Evolutionary conservation across 2,329 filamentous ascomycete genomes (phyloP).

Genomic region (Gremmenia infestans): DNA sequence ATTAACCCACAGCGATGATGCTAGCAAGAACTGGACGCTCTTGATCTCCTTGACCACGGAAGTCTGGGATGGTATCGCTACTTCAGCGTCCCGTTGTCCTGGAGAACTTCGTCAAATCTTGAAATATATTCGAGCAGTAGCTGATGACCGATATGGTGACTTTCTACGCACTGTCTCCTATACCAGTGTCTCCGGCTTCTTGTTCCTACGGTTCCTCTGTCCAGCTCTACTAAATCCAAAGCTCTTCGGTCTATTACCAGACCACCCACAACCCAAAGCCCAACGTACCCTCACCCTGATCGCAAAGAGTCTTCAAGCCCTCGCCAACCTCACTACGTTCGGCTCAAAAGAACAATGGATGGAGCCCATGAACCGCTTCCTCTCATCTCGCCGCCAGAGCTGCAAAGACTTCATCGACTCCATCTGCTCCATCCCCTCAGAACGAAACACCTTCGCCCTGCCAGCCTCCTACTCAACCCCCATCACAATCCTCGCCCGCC

Average conservation of each 20-base stretch:
- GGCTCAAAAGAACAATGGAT: constrained; percentile 98
- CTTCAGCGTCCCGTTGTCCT: constrained; percentile 70
- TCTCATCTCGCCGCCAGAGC: constrained; percentile 67
- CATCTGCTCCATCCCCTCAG: constrained; percentile 76
- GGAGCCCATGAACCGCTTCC: constrained; percentile 94
- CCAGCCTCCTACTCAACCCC: constrained; percentile 90
- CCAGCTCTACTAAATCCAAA: constrained; percentile 95
- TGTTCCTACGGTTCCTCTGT: constrained; percentile 93
- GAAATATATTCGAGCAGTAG: constrained; percentile 85
- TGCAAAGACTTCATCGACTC: constrained; percentile 86
- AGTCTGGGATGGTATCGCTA: constrained; percentile 78
- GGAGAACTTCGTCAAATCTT: constrained; percentile 79
- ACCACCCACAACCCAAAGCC: constrained; percentile 76
- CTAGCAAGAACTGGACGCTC: constrained; percentile 77
- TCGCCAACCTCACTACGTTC: constrained; percentile 87
- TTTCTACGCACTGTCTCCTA: constrained; percentile 86
- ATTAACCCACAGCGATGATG: constrained; percentile 60
- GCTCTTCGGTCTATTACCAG: constrained; percentile 76
- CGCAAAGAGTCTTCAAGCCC: constrained; percentile 83
- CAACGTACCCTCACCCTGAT: constrained; percentile 88
- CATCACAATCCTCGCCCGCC: constrained; percentile 77
- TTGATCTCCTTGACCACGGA: constrained; percentile 73
- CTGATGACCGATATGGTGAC: constrained; percentile 90
- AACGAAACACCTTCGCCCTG: constrained; percentile 57
- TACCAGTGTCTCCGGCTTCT: constrained; percentile 89